Percentiles rank a stretch among this genome's conserved stretches.
phyloP scores from a whole-genome alignment of 169 alveolate species.

The Cryptosporidium sp. region DNA sequence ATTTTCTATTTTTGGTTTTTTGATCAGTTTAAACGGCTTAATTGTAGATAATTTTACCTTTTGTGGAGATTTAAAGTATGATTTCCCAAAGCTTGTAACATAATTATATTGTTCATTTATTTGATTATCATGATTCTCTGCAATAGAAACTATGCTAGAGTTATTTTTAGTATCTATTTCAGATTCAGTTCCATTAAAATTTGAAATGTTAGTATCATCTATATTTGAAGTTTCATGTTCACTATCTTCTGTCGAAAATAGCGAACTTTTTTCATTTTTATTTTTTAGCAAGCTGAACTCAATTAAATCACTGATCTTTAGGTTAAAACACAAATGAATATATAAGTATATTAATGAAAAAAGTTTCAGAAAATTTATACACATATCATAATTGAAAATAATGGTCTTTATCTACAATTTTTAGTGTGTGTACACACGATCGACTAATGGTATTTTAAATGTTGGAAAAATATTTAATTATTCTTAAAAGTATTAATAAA shows the following conservation, averaged over 20 bases:
- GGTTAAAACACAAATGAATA: neutral
- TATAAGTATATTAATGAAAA: neutral
- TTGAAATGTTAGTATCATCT: neutral
- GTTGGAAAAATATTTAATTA: neutral
- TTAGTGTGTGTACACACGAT: conserved; percentile 10
- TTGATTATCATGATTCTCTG: neutral
- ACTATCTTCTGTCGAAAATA: neutral
- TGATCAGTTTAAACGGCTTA: conserved; percentile 45
- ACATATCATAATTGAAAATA: conserved; percentile 9
- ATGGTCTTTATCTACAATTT: neutral
- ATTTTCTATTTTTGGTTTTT: conserved; percentile 43
- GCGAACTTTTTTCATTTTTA: neutral
- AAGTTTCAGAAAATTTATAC: neutral
- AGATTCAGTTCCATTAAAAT: neutral
- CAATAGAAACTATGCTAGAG: neutral
- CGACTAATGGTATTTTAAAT: neutral
- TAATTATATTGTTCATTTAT: neutral
- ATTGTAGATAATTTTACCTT: conserved; percentile 48
- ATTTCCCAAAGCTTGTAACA: neutral
- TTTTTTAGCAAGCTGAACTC: neutral
- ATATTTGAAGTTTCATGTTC: conserved; percentile 1
- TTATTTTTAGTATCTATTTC: neutral
- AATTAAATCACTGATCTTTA: neutral
- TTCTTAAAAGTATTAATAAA: too few species aligned
- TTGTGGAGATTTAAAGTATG: conserved; percentile 22